Evolutionary conservation across 73 alveolate genomes (phyloP), one percentile per base, ranked within the genome.

Genomic region (Tetrahymena borealis): DNA sequence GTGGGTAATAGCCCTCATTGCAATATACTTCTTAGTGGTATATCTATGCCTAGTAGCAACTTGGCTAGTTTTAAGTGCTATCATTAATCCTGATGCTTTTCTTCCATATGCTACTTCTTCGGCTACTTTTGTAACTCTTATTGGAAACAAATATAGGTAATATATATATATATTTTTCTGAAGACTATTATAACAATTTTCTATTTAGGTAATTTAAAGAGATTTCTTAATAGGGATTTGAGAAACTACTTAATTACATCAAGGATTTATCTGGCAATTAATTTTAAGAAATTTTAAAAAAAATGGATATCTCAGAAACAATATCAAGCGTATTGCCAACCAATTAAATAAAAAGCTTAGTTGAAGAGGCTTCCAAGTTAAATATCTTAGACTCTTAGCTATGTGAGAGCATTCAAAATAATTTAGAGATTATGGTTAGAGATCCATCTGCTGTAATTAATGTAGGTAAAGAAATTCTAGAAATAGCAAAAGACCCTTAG

Each of bases 31-130:
- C 37, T 78, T 92, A 37, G 78, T 91, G 11, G 91, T 92, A 7
- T 92, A 79, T 9, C 39, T 92, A 13, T 60, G 93, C 32, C 78
- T 93, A 38, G 92, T 91, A 39, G 28, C 77, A 13, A 91, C 91
- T 7, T 93, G 96, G 96, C 39, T 93, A 32, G 36, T 93, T 10
- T 41, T 93, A 39, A 94, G 96, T 11, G 96, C 96, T 18, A 93
- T 93, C 24, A 91, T 93, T 3, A 93, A 93, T 93, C 96, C 96
- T 4, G 91, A 93, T 6, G 96, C 96, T 24, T 93, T 90, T 78
- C 78, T 93, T 6, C 96, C 96, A 7, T 93, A 90, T 93, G 96
- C 96, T 3, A 90, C 96, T 11, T 91, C 96, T 7, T 93, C 96
- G n/a, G 94, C 94, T 11, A 90, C 96, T 12, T 90, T 93, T 15